Percentiles rank a stretch among this genome's conserved stretches.
Conservation (phyloP, 73 alveolate genomes). For the Diophrys sp. region DNA sequence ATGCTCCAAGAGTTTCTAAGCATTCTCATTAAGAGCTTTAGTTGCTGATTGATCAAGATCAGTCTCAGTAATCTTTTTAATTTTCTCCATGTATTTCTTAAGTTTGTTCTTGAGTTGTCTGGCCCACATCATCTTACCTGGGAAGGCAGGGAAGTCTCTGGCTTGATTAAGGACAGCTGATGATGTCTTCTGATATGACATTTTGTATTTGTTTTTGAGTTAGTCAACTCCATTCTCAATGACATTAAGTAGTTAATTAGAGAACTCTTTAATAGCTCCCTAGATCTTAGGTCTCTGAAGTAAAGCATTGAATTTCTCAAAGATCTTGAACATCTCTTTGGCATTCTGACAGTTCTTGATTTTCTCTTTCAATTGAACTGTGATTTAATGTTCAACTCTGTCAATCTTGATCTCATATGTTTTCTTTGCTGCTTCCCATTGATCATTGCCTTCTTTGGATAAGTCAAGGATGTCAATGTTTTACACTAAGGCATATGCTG, state of each 20-base stretch:
- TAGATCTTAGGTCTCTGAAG: constrained; percentile 88
- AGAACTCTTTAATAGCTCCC: constrained; percentile 96
- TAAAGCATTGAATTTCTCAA: constrained; percentile 89
- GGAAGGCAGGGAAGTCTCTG: constrained; percentile 87
- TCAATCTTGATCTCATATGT: constrained; percentile 77
- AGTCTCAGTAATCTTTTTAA: constrained; percentile 85
- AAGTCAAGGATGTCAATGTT: constrained; percentile 88
- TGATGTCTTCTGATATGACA: constrained; percentile 73
- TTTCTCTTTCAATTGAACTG: constrained; percentile 86
- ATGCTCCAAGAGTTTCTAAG: constrained; percentile 80
- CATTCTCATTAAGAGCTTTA: constrained; percentile 78
- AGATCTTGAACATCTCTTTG: constrained; percentile 94
- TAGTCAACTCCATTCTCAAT: constrained; percentile 77
- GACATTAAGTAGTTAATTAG: constrained; percentile 78
- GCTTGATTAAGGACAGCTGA: constrained; percentile 73
- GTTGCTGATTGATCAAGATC: constrained; percentile 91
- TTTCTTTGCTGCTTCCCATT: constrained; percentile 78
- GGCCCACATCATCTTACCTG: constrained; percentile 93
- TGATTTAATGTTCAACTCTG: constrained; percentile 89
- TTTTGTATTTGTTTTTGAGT: constrained; percentile 75
- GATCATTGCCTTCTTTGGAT: too few species aligned
- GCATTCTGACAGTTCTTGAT: constrained; percentile 90
- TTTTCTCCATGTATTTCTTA: constrained; percentile 61
- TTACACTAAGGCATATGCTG: constrained; percentile 77
- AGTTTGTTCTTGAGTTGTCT: constrained; percentile 84